Conservation (phyloP, 2,329 filamentous ascomycete genomes). For the Aspergillus phoenicis region DNA sequence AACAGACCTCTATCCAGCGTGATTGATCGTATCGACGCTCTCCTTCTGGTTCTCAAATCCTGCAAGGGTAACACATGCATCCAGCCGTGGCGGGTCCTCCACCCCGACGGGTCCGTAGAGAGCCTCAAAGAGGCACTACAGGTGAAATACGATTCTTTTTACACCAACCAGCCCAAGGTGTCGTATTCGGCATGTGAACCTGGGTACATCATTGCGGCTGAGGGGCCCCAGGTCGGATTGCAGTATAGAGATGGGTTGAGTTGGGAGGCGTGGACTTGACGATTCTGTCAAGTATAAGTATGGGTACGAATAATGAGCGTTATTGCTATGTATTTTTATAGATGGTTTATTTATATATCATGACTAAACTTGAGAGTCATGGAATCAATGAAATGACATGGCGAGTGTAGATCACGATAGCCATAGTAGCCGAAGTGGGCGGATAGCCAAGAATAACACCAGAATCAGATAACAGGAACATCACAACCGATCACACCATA, state of each 20-base stretch:
- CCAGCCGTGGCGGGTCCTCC: slow-evolving; percentile 41
- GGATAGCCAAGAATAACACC: neutral
- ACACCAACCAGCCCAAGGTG: slow-evolving; percentile 35
- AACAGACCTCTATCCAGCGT: neutral
- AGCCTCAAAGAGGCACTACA: slow-evolving; percentile 37
- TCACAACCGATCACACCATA: neutral
- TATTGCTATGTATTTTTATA: neutral
- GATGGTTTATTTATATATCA: neutral
- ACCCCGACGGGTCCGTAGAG: slow-evolving; percentile 33
- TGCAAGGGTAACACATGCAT: slow-evolving; percentile 41
- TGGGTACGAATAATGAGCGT: neutral
- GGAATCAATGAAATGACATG: too few species aligned
- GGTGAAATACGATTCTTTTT: slow-evolving; percentile 36
- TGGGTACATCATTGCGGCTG: slow-evolving; percentile 40
- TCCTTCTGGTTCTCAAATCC: slow-evolving; percentile 4
- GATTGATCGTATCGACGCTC: slow-evolving; percentile 7
- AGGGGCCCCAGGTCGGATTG: slow-evolving; percentile 34
- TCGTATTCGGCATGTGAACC: slow-evolving; percentile 38
- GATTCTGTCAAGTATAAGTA: too few species aligned
- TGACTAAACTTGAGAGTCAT: neutral
- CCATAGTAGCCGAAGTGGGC: too few species aligned
- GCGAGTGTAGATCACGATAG: too few species aligned
- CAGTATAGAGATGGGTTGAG: slow-evolving; percentile 19
- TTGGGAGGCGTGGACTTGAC: slow-evolving; percentile 22
- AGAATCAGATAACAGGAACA: neutral